Evolutionary conservation across 768 basidiomycete genomes (phyloP), one percentile per base, ranked within the genome.

Genomic region (Serendipita sp.): DNA sequence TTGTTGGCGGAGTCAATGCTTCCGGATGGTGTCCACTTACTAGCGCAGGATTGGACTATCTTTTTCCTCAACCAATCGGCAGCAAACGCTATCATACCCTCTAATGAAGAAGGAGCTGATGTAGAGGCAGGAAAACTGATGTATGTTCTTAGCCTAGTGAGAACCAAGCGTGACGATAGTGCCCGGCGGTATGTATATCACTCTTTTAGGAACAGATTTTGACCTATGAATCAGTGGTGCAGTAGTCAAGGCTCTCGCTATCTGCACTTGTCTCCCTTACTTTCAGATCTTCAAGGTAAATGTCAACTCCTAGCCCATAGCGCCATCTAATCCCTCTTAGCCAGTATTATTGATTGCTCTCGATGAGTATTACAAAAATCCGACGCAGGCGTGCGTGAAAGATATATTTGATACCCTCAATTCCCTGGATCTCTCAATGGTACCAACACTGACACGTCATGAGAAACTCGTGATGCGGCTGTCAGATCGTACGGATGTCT

Each of bases 51-150:
- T 75, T 98, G 94, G 94, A 98, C 96, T 3, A 85, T 97, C 48
- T 99, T 99, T 80, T 96, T 95, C 74, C 82, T 99, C 65, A 97
- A 97, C 72, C 96, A 97, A 75, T 91, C 89, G 0, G 80, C 85
- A 0, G 89, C 86, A 76, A 92, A 93, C 71, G 86, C 85, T 16
- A 90, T 95, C 68, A 82, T 85, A 1, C 88, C 91, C 3, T 46
- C 84, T 88, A 0, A 76, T 87, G 68, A 87, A 88, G 69, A 83
- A 81, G 32, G 30, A 38, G 28, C 56, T 23, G 41, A 41, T 41
- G 15, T 30, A 36, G 36, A 38, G 66, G 28, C 67, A 70, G 18
- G 69, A 71, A n/a, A 68, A 67, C 75, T 94, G 66, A 75, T 96
- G 62, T 94, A 91, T 69, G 93, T 94, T 10, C 76, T 97, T 67